These are phyloP conservation scores for Nannizziopsis arthrosporioides DNA, from an alignment of 2,329 filamentous ascomycete genomes.

Conservation along the genomic window DNA sequence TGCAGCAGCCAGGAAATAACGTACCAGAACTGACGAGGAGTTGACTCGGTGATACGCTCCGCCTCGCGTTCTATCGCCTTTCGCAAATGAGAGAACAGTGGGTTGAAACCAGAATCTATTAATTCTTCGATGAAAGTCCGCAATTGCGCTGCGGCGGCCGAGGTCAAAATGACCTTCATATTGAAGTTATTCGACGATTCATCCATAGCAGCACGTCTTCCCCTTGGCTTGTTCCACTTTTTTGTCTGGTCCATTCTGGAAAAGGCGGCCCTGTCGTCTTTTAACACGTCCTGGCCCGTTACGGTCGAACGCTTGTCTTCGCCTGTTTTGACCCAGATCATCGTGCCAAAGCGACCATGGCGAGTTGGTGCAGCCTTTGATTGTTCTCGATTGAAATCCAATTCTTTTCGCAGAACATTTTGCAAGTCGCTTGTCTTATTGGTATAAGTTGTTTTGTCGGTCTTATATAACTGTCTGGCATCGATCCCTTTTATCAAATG, in stretches of 20 bases:
- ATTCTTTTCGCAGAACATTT: constrained; percentile 66
- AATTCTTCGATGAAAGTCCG: constrained; percentile 83
- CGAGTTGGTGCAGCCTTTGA: constrained; percentile 68
- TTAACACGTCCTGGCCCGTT: constrained; percentile 75
- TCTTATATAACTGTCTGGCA: constrained; percentile 71
- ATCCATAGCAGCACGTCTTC: constrained; percentile 50
- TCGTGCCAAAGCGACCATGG: constrained; percentile 90
- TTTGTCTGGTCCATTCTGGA: constrained; percentile 86
- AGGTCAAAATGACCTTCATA: constrained; percentile 55
- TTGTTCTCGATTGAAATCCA: constrained; percentile 65
- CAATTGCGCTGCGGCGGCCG: constrained; percentile 63
- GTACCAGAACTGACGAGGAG: constrained; percentile 82
- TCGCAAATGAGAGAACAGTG: constrained; percentile 70
- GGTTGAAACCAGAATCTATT: constrained; percentile 89
- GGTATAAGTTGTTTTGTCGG: constrained; percentile 57
- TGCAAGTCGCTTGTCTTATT: constrained; percentile 63
- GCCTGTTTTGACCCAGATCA: constrained; percentile 89
- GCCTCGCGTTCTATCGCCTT: constrained; percentile 85
- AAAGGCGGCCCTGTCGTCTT: constrained; percentile 59
- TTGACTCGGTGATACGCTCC: constrained; percentile 63
- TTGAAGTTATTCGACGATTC: constrained; percentile 60
- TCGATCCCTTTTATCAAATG: constrained; percentile 86
- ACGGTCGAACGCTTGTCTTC: constrained; percentile 75
- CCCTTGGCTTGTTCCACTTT: constrained; percentile 72
- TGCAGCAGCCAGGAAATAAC: constrained; percentile 85